Percentiles rank a stretch among this genome's conserved stretches.
Evolutionary conservation across 345 rosid genomes (phyloP).

Genomic region (Corchorus olitorius): DNA sequence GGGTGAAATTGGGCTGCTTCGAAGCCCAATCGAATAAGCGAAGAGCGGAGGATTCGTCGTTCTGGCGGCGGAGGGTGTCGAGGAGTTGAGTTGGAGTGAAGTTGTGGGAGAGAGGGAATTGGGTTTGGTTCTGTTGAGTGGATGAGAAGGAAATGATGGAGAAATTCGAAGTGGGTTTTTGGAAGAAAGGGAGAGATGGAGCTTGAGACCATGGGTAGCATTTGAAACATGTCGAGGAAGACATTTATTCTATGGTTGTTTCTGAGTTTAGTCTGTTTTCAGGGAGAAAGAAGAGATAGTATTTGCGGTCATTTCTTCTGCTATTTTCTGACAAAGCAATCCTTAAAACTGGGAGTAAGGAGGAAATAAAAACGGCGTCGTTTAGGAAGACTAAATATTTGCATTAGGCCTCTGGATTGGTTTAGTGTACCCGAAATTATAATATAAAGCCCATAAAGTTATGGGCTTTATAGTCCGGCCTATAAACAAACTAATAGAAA

Average conservation of each 20-base stretch:
- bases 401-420: too few species aligned
- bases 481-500: too few species aligned
- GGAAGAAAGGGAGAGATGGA: constrained; percentile 33
- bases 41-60: constrained; percentile 69
- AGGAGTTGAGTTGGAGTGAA: constrained; percentile 73
- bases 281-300: background rate
- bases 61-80: constrained; percentile 70
- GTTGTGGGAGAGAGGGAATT: constrained; percentile 43
- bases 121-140: constrained; percentile 34
- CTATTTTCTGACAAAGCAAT: background rate
- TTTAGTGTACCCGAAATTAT: too few species aligned
- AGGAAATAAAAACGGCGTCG: background rate
- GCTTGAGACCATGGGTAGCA: constrained; percentile 50
- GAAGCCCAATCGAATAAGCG: constrained; percentile 68
- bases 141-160: constrained; percentile 40
- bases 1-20: constrained; percentile 73
- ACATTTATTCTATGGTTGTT: constrained; percentile 30
- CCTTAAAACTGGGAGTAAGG: background rate
- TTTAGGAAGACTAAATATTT: background rate
- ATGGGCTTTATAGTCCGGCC: too few species aligned
- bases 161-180: constrained; percentile 29
- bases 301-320: background rate
- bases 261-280: background rate
- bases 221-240: constrained; percentile 57
- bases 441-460: too few species aligned